Percentiles rank a stretch among this genome's conserved stretches.
Evolutionary conservation across 441 rosid genomes (phyloP).

Genomic region (Adansonia rubrostipa): DNA sequence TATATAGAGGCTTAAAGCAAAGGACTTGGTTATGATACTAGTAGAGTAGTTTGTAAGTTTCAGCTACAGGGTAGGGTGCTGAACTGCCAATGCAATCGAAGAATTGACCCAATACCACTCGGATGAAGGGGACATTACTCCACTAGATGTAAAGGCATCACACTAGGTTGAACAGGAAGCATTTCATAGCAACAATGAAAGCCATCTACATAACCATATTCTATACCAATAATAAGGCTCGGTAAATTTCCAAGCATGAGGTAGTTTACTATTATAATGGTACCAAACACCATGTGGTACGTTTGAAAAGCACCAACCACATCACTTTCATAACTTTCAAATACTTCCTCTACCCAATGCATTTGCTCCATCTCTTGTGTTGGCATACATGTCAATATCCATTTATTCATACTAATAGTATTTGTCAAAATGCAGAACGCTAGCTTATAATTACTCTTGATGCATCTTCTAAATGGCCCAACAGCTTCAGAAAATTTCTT

Average conservation of each 20-base stretch:
- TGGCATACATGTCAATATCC: background rate
- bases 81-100: background rate
- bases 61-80: background rate
- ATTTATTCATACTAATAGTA: background rate
- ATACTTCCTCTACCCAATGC: background rate
- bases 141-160: background rate
- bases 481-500: conserved; percentile 5
- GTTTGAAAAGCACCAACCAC: background rate
- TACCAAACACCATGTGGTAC: background rate
- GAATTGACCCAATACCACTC: background rate
- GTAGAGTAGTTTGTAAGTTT: background rate
- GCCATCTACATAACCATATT: background rate
- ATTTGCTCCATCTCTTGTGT: background rate
- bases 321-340: conserved; percentile 12
- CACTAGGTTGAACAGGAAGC: background rate
- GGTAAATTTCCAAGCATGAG: background rate
- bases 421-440: conserved; percentile 8
- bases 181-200: background rate
- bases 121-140: background rate
- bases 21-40: background rate
- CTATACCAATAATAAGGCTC: background rate
- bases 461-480: background rate
- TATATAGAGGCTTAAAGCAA: background rate
- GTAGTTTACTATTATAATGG: background rate
- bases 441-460: background rate